Percentiles rank a stretch among this genome's conserved stretches.
phyloP scores from a whole-genome alignment of 768 basidiomycete genomes.

The Lepiota brunneoincarnata region DNA sequence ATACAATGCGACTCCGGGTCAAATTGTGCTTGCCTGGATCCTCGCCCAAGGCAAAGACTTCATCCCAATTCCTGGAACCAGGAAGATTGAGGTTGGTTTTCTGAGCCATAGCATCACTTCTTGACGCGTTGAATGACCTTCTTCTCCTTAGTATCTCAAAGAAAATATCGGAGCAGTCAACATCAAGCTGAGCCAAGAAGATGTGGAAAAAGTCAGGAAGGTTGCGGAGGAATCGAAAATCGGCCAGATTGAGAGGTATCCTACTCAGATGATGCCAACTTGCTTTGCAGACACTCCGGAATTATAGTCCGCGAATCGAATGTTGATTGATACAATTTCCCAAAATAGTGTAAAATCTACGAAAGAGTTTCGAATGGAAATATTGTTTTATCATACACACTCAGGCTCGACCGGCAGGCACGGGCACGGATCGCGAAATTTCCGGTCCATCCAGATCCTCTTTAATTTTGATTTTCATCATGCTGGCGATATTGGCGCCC shows the following conservation, averaged over 20 bases:
- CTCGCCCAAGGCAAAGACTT: slow-evolving; percentile 44
- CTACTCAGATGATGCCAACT: slow-evolving; percentile 19
- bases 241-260: slow-evolving; percentile 28
- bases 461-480: too few species aligned
- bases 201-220: slow-evolving; percentile 32
- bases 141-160: slow-evolving; percentile 37
- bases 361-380: too few species aligned
- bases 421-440: too few species aligned
- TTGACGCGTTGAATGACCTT: too few species aligned
- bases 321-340: too few species aligned
- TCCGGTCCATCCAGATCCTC: too few species aligned
- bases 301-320: slow-evolving; percentile 1
- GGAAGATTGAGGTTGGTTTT: slow-evolving; percentile 27
- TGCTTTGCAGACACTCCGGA: slow-evolving; percentile 33
- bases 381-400: too few species aligned
- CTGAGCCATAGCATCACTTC: too few species aligned
- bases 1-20: slow-evolving; percentile 39
- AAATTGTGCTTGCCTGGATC: slow-evolving; percentile 48
- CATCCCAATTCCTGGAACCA: slow-evolving; percentile 48
- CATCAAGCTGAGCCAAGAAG: slow-evolving; percentile 31
- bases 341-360: too few species aligned
- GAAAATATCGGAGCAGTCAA: slow-evolving; percentile 39
- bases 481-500: too few species aligned
- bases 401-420: too few species aligned
- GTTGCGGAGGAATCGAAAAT: slow-evolving; percentile 32